Evolutionary conservation across 106 monocot genomes (phyloP).

Genomic region (Xerophyta viscosa): DNA sequence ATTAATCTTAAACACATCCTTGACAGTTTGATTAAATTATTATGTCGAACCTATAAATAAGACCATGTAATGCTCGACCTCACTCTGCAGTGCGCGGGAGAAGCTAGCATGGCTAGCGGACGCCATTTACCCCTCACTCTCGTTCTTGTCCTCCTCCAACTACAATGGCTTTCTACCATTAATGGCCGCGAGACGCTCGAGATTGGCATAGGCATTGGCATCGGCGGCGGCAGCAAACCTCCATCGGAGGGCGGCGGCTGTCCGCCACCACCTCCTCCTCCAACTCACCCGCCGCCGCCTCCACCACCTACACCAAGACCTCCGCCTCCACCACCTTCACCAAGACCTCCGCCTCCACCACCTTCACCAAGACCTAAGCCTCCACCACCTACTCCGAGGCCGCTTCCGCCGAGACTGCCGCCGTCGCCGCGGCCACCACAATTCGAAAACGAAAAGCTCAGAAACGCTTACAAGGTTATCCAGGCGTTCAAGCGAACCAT

Average conservation of each 20-base stretch:
- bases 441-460: conserved; percentile 28
- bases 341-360: background rate
- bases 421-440: conserved; percentile 1
- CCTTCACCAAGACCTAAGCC: background rate
- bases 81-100: too few relatives aligned
- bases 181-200: background rate
- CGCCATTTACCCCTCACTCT: too few relatives aligned
- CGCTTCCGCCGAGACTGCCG: background rate
- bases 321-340: background rate
- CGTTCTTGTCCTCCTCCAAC: too few relatives aligned
- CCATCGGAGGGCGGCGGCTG: background rate
- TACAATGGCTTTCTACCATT: too few relatives aligned
- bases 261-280: background rate
- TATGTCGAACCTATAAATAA: too few relatives aligned
- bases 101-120: too few relatives aligned
- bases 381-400: background rate
- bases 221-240: conserved; percentile 4
- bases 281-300: background rate
- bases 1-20: too few relatives aligned
- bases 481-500: conserved; percentile 34
- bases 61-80: too few relatives aligned
- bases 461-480: conserved; percentile 25
- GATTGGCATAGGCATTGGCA: conserved; percentile 4
- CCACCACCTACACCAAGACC: background rate
- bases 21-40: too few relatives aligned